Conservation (phyloP, 768 basidiomycete species). For the Flagelloscypha sp. region DNA sequence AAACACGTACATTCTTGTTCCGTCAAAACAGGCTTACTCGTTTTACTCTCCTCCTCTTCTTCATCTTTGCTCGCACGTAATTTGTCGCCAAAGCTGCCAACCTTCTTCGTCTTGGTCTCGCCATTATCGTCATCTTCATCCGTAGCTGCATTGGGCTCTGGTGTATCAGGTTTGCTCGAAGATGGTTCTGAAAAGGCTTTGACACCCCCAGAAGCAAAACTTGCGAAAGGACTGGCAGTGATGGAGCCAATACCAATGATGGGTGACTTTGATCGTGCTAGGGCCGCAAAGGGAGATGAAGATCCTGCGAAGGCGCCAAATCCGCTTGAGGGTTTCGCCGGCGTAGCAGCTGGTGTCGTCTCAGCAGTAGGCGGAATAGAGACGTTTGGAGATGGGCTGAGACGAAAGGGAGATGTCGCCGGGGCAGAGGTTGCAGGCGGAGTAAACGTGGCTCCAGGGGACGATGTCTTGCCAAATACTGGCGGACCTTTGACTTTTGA, state of each 20-base stretch:
- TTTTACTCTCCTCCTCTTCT: slow-evolving; percentile 39
- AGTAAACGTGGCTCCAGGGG: too few relatives aligned
- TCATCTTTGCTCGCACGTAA: slow-evolving; percentile 56
- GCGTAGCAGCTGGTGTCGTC: slow-evolving; percentile 23
- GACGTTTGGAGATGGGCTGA: too few relatives aligned
- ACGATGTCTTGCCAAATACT: too few relatives aligned
- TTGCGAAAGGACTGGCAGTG: slow-evolving; percentile 48
- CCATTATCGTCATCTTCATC: slow-evolving; percentile 40
- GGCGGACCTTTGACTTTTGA: too few relatives aligned
- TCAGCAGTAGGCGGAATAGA: slow-evolving; percentile 16
- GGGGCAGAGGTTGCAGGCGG: slow-evolving; percentile 11
- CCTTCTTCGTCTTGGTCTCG: slow-evolving; percentile 20
- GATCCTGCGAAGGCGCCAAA: slow-evolving; percentile 50
- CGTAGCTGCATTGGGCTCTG: slow-evolving; percentile 36
- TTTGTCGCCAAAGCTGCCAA: slow-evolving; percentile 53
- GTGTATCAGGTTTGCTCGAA: slow-evolving; percentile 28
- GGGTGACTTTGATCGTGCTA: slow-evolving; percentile 49
- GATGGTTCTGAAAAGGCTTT: slow-evolving; percentile 45
- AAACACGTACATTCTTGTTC: slow-evolving; percentile 58
- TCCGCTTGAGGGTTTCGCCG: slow-evolving; percentile 40
- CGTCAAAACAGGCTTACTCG: slow-evolving; percentile 41
- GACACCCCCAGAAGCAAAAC: slow-evolving; percentile 43
- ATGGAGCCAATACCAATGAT: slow-evolving; percentile 24
- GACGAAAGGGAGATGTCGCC: too few relatives aligned
- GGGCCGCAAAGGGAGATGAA: slow-evolving; percentile 42